Conservation (phyloP, 768 basidiomycete genomes). For the Russula sp. region DNA sequence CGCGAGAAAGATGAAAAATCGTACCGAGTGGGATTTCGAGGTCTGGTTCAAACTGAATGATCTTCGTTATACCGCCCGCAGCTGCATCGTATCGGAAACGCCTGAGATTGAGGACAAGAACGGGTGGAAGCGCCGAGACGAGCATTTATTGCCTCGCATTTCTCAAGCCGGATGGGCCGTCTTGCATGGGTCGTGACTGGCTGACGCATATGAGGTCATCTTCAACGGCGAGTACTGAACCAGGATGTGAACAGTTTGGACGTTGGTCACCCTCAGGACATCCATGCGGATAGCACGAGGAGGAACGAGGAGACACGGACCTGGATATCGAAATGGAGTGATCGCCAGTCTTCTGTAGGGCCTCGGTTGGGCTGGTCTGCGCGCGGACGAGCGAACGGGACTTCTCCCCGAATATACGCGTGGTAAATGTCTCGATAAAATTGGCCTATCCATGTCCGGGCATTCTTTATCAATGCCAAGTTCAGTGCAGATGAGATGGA, state of each 20-base stretch:
- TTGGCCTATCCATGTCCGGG: too few species aligned
- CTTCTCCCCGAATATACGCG: too few species aligned
- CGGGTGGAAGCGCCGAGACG: constrained; percentile 78
- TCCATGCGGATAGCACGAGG: too few species aligned
- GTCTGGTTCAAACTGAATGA: constrained; percentile 72
- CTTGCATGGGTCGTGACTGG: constrained; percentile 78
- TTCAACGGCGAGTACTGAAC: constrained; percentile 70
- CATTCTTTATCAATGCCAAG: too few species aligned
- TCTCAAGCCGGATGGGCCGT: constrained; percentile 43
- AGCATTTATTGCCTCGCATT: constrained; percentile 72
- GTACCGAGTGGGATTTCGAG: constrained; percentile 70
- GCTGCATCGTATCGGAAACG: constrained; percentile 81
- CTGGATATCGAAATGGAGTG: too few species aligned
- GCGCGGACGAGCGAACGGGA: too few species aligned
- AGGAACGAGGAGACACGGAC: too few species aligned
- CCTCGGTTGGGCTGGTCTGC: too few species aligned
- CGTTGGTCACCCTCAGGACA: not conserved
- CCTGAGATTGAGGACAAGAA: constrained; percentile 82
- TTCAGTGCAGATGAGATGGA: too few species aligned
- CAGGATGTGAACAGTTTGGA: constrained; percentile 46
- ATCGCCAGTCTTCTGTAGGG: too few species aligned
- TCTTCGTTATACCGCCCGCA: constrained; percentile 78
- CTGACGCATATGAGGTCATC: constrained; percentile 78
- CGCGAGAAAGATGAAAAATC: constrained; percentile 21
- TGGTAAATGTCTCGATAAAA: too few species aligned